A percentile compares a stretch with the other conserved stretches of the same genome.
Conservation (phyloP, 225 moss, liverwort and hornwort species). For the Straminergon stramineum region DNA sequence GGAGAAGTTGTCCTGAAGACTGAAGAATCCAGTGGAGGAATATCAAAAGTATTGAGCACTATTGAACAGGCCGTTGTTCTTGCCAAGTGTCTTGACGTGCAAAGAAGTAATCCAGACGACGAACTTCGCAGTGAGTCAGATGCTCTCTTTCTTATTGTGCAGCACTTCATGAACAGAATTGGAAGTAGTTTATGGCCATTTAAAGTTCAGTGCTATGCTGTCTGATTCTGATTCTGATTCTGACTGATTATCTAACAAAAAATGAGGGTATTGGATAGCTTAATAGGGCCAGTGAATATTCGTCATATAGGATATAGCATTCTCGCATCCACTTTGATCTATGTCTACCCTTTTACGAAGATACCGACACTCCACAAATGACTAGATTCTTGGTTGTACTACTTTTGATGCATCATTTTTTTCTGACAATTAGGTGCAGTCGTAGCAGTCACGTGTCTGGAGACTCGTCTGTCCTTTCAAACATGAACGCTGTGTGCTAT, state of each 20-base stretch:
- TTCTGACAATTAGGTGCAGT: background rate
- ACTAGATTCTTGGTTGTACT: background rate
- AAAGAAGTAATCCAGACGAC: slow-evolving; percentile 91
- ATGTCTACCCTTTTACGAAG: background rate
- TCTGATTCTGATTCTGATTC: background rate
- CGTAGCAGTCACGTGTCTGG: background rate
- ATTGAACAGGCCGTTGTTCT: slow-evolving; percentile 90
- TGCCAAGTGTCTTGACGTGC: slow-evolving; percentile 78
- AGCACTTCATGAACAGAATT: background rate
- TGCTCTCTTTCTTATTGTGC: background rate
- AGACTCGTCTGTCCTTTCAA: background rate
- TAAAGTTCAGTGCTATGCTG: background rate
- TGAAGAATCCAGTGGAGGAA: slow-evolving; percentile 14
- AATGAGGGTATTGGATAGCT: background rate
- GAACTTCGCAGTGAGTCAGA: slow-evolving; percentile 75
- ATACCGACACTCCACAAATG: background rate
- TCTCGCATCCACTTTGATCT: background rate
- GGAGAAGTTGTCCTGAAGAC: slow-evolving; percentile 1
- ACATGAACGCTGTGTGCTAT: background rate
- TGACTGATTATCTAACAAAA: background rate
- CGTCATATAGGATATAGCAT: background rate
- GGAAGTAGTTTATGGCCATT: background rate
- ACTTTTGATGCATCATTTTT: background rate
- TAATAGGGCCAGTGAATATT: background rate
- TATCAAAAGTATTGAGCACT: slow-evolving; percentile 40